Base-by-base conservation (phyloP, 768 basidiomycete genomes). In the Lactarius sanguifluus region DNA sequence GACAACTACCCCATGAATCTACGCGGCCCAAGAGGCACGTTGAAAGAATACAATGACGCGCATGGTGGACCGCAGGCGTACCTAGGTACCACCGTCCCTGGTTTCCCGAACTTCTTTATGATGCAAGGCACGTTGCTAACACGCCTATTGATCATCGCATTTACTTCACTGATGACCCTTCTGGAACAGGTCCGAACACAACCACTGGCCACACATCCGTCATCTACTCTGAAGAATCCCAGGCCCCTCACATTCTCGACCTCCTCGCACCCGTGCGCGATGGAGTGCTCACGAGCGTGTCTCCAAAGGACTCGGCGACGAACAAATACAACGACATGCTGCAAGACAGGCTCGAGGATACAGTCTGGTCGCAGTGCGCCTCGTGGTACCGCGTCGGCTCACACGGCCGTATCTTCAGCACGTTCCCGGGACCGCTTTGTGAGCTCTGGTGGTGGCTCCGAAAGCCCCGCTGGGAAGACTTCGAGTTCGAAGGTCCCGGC, bases 171-270 rank as follows among this genome's bases (percentile, higher is more conserved):
- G 45, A 20, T 43, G 20, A 40, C 50, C 23, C 9, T 7, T 1
- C 43, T 41, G 55, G 59, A 20, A 25, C 32, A 65, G 68, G 72
- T 1, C 85, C 86, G 3, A 88, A 88, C 70, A 80, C 80, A 32
- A 80, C 80, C 38, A 78, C 83, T 5, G 85, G 85, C 8, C 85
- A 86, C 70, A 81, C 81, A 8, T 86, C 86, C 28, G 77, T 83
- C 54, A 78, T 87, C 59, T 86, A 83, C 73, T 79, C 78, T 64
- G 79, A 83, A 32, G 67, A 65, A 20, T 60, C 64, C 2, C 67
- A 68, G n/a, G 16, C 56, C 23, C 41, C 41, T 18, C 56, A 68
- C 30, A 32, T 65, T 7, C 45, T 68, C 9, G 47, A 68, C 18
- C 54, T 68, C 41, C 54, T 68, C 54, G 64, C 54, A 13, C 67